These are phyloP conservation scores for Neospora caninum DNA, from an alignment of 169 alveolate species.

Conservation along the genomic window DNA sequence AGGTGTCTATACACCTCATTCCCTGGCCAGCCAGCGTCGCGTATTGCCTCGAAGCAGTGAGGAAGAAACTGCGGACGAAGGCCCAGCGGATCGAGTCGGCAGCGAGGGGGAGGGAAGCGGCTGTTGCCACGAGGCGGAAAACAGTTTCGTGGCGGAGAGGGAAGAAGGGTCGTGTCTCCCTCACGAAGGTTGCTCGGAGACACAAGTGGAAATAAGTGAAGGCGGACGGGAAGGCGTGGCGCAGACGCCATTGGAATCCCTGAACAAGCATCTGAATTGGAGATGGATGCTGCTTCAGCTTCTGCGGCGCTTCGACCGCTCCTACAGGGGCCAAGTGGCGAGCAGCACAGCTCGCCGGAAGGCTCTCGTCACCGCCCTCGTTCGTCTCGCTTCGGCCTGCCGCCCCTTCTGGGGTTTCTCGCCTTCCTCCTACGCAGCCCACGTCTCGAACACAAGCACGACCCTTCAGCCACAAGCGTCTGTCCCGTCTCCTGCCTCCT, in stretches of 20 bases:
- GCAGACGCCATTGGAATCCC: background rate
- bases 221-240: background rate
- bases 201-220: background rate
- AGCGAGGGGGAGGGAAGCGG: background rate
- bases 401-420: conserved; percentile 4
- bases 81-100: background rate
- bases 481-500: background rate
- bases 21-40: too few species aligned
- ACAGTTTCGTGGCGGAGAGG: too few species aligned
- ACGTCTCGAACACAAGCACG: background rate
- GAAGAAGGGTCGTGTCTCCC: background rate
- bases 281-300: conserved; percentile 47
- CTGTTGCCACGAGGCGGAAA: background rate
- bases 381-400: conserved; percentile 26
- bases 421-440: background rate
- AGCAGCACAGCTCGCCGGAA: conserved; percentile 6
- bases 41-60: background rate
- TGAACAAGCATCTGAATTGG: conserved; percentile 29
- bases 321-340: conserved; percentile 14
- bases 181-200: background rate
- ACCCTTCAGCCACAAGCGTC: background rate
- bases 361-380: conserved; percentile 20
- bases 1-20: too few species aligned
- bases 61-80: background rate
- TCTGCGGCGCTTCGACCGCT: conserved; percentile 18